Conservation (phyloP, 2,329 filamentous ascomycete genomes). For the Mycosphaerella sp. region DNA sequence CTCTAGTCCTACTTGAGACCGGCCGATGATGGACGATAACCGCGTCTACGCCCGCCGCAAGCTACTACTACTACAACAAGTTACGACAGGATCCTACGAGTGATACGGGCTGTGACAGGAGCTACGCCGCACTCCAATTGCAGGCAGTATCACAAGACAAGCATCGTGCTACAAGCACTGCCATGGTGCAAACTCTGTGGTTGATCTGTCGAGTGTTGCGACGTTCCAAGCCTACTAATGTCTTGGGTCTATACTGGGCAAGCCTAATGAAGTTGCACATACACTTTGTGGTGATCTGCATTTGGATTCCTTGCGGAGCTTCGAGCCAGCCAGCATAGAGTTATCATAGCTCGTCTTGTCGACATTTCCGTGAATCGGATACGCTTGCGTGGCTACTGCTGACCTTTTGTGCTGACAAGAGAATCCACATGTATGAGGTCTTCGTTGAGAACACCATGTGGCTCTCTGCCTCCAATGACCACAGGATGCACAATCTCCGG, state of each 20-base stretch:
- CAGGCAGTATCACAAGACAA: neutral
- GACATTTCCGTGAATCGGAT: neutral
- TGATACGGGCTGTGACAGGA: neutral
- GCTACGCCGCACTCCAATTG: neutral
- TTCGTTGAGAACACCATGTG: neutral
- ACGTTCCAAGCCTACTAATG: slow-evolving; percentile 3
- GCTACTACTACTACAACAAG: no score
- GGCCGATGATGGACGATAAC: no score
- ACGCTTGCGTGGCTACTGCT: neutral
- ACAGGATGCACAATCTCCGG: slow-evolving; percentile 32
- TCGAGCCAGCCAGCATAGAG: no score
- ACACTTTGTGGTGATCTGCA: neutral
- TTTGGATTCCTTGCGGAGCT: neutral
- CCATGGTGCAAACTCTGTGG: slow-evolving; percentile 6
- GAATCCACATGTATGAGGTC: neutral
- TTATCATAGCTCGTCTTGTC: no score
- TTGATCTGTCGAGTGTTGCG: slow-evolving; percentile 4
- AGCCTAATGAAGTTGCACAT: slow-evolving; percentile 5
- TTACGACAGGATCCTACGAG: neutral
- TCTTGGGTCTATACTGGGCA: slow-evolving; percentile 7
- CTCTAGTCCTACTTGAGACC: no score
- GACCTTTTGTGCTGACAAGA: neutral
- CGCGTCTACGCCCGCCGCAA: no score
- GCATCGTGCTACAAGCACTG: neutral
- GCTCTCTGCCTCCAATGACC: neutral